Conservation (phyloP, 495 filamentous ascomycete species). For the Haplographium delicatum region DNA sequence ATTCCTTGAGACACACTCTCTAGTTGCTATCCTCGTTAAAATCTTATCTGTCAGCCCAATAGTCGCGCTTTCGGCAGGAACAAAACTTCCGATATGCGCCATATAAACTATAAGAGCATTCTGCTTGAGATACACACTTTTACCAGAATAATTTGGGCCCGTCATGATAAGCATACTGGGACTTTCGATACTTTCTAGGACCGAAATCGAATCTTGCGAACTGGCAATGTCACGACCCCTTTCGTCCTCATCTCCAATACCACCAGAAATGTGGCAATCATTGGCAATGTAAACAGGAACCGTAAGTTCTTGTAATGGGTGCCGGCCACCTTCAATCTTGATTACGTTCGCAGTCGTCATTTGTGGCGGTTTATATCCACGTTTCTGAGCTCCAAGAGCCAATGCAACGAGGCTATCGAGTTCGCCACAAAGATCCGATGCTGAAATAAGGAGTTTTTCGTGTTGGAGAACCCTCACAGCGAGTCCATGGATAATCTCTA, state of each 20-base stretch:
- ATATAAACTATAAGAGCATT: slow-evolving; percentile 91
- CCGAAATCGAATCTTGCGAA: neutral
- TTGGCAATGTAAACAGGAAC: slow-evolving; percentile 87
- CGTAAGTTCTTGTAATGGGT: slow-evolving; percentile 83
- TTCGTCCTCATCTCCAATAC: slow-evolving; percentile 29
- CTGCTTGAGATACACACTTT: slow-evolving; percentile 94
- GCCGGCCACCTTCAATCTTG: slow-evolving; percentile 74
- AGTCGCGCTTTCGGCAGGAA: slow-evolving; percentile 71
- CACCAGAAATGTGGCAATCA: slow-evolving; percentile 65
- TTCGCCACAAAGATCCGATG: slow-evolving; percentile 78
- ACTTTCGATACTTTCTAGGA: slow-evolving; percentile 19
- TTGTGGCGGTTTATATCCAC: slow-evolving; percentile 63
- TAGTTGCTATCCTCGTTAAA: slow-evolving; percentile 78
- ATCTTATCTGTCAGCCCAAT: slow-evolving; percentile 94
- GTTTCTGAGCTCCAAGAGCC: slow-evolving; percentile 68
- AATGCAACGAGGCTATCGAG: slow-evolving; percentile 85
- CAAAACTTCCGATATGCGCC: slow-evolving; percentile 88
- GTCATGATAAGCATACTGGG: slow-evolving; percentile 83
- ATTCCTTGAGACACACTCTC: slow-evolving; percentile 76
- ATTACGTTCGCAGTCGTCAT: slow-evolving; percentile 71
- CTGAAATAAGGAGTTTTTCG: slow-evolving; percentile 57
- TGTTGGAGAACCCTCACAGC: slow-evolving; percentile 66
- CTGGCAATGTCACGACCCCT: neutral
- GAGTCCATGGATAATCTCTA: slow-evolving; percentile 80
- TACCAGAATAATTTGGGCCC: slow-evolving; percentile 94